Evolutionary conservation across 768 basidiomycete genomes (phyloP).

Genomic region (Roridomyces roridus): DNA sequence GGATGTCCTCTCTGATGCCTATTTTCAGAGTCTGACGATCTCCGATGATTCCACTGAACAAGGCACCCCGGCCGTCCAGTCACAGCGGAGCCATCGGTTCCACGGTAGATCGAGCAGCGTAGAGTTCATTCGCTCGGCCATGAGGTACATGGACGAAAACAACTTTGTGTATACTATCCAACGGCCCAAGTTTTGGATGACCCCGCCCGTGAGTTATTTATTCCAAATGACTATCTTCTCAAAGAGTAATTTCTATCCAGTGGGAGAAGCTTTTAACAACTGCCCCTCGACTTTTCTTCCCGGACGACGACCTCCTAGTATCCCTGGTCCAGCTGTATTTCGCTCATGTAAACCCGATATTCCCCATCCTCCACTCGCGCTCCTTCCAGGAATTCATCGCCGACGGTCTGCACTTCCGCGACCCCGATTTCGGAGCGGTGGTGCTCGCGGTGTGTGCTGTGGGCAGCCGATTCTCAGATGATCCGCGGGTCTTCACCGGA

Average conservation of each 20-base stretch:
- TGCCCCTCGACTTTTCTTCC: slow-evolving; percentile 42
- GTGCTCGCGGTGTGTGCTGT: slow-evolving; percentile 73
- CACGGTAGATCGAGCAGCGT: slow-evolving; percentile 13
- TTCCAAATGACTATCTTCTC: neutral
- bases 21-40: neutral
- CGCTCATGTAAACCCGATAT: slow-evolving; percentile 49
- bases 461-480: slow-evolving; percentile 64
- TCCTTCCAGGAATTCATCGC: slow-evolving; percentile 59
- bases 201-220: slow-evolving; percentile 5
- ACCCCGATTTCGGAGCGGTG: slow-evolving; percentile 57
- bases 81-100: neutral
- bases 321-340: slow-evolving; percentile 67
- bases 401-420: slow-evolving; percentile 52
- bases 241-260: slow-evolving; percentile 33
- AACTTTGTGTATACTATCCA: neutral
- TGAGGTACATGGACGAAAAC: slow-evolving; percentile 1
- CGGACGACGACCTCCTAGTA: slow-evolving; percentile 53
- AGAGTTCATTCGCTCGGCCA: slow-evolving; percentile 2
- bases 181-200: slow-evolving; percentile 23
- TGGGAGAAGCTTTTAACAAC: slow-evolving; percentile 40
- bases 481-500: slow-evolving; percentile 40
- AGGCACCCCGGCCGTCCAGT: neutral
- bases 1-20: neutral
- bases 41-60: neutral
- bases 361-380: slow-evolving; percentile 71